A percentile compares a stretch with the other conserved stretches of the same genome.
Evolutionary conservation across 1,284 basidiomycete genomes (phyloP).

Genomic region (Anthracocystis setariae): DNA sequence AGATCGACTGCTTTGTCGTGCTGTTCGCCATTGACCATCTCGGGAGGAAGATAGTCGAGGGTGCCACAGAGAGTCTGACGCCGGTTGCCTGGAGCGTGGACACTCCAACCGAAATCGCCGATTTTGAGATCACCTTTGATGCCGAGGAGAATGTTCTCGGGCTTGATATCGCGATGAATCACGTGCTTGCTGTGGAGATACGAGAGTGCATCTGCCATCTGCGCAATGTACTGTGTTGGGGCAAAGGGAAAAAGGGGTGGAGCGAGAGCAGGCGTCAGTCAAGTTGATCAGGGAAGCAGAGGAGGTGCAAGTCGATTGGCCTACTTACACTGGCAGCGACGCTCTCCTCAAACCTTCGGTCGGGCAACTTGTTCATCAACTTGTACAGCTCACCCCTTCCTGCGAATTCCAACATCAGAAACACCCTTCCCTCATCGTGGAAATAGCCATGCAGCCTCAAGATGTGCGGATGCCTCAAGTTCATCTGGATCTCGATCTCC

Average conservation of each 20-base stretch:
- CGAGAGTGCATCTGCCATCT: conserved; percentile 94
- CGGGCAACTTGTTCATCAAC: conserved; percentile 79
- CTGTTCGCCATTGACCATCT: conserved; percentile 93
- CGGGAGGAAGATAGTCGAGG: conserved; percentile 94
- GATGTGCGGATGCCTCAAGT: conserved; percentile 94
- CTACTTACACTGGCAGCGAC: conserved; percentile 74
- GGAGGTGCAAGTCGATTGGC: background rate
- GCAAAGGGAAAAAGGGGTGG: background rate
- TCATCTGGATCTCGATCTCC: conserved; percentile 99
- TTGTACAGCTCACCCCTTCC: conserved; percentile 96
- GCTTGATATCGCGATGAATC: conserved; percentile 99
- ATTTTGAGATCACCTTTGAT: conserved; percentile 98
- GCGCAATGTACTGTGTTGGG: conserved; percentile 81
- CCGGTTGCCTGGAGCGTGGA: conserved; percentile 92
- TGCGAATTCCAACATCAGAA: conserved; percentile 96
- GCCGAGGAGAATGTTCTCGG: conserved; percentile 93
- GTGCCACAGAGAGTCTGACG: conserved; percentile 92
- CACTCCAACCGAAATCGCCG: conserved; percentile 98
- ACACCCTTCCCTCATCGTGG: conserved; percentile 97
- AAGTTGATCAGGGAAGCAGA: background rate
- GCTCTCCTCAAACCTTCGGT: conserved; percentile 85
- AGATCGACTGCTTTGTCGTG: conserved; percentile 91
- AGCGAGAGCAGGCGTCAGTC: too few species aligned
- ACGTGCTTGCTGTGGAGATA: conserved; percentile 97
- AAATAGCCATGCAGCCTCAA: conserved; percentile 95